Evolutionary conservation across 23 red algal species (phyloP).

Genomic region (Cyanidiococcus yangmingshanensis): DNA sequence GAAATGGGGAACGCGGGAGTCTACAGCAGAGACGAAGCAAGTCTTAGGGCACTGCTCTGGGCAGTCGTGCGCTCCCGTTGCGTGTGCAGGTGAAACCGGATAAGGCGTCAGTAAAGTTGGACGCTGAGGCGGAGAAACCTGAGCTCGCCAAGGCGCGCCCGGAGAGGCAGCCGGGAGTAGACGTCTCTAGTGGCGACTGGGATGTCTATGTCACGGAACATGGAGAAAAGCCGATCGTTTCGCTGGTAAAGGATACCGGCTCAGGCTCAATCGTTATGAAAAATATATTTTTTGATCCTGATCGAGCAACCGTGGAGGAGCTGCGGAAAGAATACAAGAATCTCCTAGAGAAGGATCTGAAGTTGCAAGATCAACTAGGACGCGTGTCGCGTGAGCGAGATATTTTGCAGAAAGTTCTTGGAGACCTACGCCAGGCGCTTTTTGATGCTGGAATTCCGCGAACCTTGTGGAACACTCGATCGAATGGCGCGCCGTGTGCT

Average conservation of each 20-base stretch:
- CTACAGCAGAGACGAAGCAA: too few species aligned
- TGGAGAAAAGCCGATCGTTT: neutral
- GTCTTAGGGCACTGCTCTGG: too few species aligned
- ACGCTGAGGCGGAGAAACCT: too few species aligned
- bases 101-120: too few species aligned
- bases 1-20: too few species aligned
- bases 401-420: neutral
- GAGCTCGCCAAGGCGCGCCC: neutral
- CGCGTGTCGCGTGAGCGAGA: conserved; percentile 4
- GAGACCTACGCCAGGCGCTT: conserved; percentile 5
- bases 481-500: neutral
- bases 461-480: neutral
- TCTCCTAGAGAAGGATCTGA: neutral
- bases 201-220: neutral
- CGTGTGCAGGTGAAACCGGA: too few species aligned
- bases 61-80: too few species aligned
- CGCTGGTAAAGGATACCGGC: conserved; percentile 1
- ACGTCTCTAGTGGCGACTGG: neutral
- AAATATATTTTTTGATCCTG: neutral
- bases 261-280: neutral
- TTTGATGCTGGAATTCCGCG: neutral
- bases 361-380: neutral
- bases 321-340: neutral
- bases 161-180: neutral
- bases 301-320: neutral